Evolutionary conservation across 2,329 filamentous ascomycete genomes (phyloP), one percentile per base, ranked within the genome.

Genomic region (Colletotrichum lentis): DNA sequence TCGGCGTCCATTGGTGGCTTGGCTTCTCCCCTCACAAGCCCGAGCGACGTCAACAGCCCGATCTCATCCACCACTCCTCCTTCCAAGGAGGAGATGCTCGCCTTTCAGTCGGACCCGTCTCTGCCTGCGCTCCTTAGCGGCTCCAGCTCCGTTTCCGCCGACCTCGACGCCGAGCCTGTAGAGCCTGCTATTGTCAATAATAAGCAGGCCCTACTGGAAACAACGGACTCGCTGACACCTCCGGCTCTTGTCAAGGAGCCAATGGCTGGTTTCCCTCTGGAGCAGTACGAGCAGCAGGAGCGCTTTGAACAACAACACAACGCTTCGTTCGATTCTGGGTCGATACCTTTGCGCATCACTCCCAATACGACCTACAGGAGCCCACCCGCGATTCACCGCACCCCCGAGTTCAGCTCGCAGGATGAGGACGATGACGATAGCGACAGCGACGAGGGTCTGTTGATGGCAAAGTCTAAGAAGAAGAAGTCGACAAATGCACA

Each of bases 21-120:
- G 5, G 81, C 79, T 10, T 86, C 85, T 0, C 85, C 86, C 1
- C 73, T 86, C 31, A 88, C 85, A 1, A 87, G 84, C 71, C 85
- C 85, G 0, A 86, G 85, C 72, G 85, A 86, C 61, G 77, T 82
- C 1, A 78, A 81, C 5, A 86, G 84, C 69, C 84, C 85, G 5
- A 76, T 83, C 5, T 82, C 80, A 22, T 77, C 79, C 2, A 66
- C 77, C 60, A 79, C 79, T 50, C 75, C 75, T 7, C 76, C 79
- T 5, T 77, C 77, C 24, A 81, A 81, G 68, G 83, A 84, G 6
- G 79, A 82, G 10, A 84, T 85, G 72, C 73, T 84, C 18, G 80
- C 80, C 3, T 89, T 88, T 74, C 86, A 86, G 63, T 90, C 88
- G 3, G 88, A 90, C 60, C 88, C 87, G 0, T 90, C 88, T 5